A percentile compares a stretch with the other conserved stretches of the same genome.
Conservation (phyloP, 305 asterid genomes). For the Fraxinus platypoda region DNA sequence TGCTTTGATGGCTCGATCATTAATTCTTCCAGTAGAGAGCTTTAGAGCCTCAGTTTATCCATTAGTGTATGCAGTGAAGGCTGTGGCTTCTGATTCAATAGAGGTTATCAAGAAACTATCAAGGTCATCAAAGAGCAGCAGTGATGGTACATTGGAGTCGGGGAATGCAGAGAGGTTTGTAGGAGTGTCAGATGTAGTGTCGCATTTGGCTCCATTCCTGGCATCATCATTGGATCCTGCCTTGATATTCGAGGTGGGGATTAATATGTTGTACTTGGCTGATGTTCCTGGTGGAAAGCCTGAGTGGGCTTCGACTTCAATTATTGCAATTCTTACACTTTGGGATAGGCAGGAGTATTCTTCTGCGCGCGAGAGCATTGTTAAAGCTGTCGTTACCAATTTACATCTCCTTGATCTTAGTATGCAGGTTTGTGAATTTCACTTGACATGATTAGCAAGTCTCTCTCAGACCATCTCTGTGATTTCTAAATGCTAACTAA, state of each 20-base stretch:
- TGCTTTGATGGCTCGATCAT: slow-evolving; percentile 63
- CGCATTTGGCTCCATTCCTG: slow-evolving; percentile 84
- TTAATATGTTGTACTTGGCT: slow-evolving; percentile 86
- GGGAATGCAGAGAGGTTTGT: slow-evolving; percentile 66
- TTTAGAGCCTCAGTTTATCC: slow-evolving; percentile 72
- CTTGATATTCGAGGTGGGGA: slow-evolving; percentile 83
- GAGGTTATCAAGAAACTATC: slow-evolving; percentile 74
- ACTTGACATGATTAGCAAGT: background rate
- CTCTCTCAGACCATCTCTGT: background rate
- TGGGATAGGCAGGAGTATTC: slow-evolving; percentile 96
- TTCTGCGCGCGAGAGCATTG: slow-evolving; percentile 86
- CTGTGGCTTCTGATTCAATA: slow-evolving; percentile 73
- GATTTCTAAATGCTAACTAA: background rate
- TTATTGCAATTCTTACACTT: slow-evolving; percentile 79
- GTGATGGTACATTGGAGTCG: slow-evolving; percentile 32
- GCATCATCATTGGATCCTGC: slow-evolving; percentile 88
- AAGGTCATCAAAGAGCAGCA: slow-evolving; percentile 52
- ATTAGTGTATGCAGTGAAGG: slow-evolving; percentile 73
- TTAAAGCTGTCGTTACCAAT: slow-evolving; percentile 83
- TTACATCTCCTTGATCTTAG: slow-evolving; percentile 89
- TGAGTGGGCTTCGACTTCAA: slow-evolving; percentile 87
- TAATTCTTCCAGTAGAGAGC: slow-evolving; percentile 75
- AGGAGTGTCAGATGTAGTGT: slow-evolving; percentile 83
- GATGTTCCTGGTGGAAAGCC: slow-evolving; percentile 95
- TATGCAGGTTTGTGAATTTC: slow-evolving; percentile 63